Conservation (phyloP, 2,329 filamentous ascomycete genomes). For the Arachnopeziza araneosa region DNA sequence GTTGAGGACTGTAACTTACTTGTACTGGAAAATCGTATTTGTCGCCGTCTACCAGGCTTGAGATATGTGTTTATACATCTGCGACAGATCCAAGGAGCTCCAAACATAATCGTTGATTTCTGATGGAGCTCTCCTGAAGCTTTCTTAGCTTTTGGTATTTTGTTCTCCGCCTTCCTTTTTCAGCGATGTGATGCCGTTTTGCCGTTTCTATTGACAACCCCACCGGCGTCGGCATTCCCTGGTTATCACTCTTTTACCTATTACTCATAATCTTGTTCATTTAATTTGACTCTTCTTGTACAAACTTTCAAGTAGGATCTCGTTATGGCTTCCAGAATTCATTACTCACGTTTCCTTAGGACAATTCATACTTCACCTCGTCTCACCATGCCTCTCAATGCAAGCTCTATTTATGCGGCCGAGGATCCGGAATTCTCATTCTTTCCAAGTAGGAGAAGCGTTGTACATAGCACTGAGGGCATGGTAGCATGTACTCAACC, state of each 20-base stretch:
- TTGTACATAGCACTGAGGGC: slow-evolving; percentile 87
- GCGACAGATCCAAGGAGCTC: slow-evolving; percentile 48
- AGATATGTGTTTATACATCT: slow-evolving; percentile 38
- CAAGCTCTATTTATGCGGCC: slow-evolving; percentile 28
- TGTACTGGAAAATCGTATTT: slow-evolving; percentile 41
- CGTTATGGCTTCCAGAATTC: background rate
- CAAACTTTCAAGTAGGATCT: background rate
- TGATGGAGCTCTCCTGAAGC: slow-evolving; percentile 2
- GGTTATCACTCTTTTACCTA: background rate
- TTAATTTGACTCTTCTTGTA: background rate
- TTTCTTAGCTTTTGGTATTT: slow-evolving; percentile 3
- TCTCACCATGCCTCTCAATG: slow-evolving; percentile 28
- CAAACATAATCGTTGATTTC: slow-evolving; percentile 27
- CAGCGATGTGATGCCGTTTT: background rate
- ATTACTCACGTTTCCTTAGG: slow-evolving; percentile 8
- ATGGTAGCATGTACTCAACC: slow-evolving; percentile 90
- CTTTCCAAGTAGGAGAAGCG: slow-evolving; percentile 78
- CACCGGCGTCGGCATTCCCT: background rate
- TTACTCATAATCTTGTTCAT: background rate
- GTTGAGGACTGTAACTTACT: slow-evolving; percentile 30
- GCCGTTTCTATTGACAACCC: background rate
- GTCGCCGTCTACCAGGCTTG: slow-evolving; percentile 20
- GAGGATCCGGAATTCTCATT: slow-evolving; percentile 45
- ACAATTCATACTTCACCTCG: slow-evolving; percentile 1
- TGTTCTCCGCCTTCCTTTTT: background rate